Evolutionary conservation across 1,284 basidiomycete genomes (phyloP).

Genomic region (Fomitopsis schrenkii): DNA sequence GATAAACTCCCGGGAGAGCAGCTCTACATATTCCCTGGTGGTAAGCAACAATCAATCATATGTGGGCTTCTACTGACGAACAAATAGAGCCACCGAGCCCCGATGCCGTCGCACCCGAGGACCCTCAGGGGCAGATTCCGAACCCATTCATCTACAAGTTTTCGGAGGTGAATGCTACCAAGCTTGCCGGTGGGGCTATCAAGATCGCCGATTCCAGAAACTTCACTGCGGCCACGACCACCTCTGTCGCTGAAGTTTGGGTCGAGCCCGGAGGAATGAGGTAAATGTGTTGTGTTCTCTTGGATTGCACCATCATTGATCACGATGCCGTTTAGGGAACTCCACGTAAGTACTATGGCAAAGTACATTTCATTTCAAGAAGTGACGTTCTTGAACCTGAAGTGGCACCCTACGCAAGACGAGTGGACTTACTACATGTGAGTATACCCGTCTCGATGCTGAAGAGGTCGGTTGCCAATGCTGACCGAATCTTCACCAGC

Average conservation of each 20-base stretch:
- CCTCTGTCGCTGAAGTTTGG: constrained; percentile 63
- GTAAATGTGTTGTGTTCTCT: constrained; percentile 6
- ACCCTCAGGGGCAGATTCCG: constrained; percentile 54
- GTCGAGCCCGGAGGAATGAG: constrained; percentile 63
- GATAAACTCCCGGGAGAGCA: constrained; percentile 52
- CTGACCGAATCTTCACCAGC: constrained; percentile 26
- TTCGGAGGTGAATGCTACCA: constrained; percentile 47
- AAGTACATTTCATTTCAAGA: not conserved
- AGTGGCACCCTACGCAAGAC: constrained; percentile 74
- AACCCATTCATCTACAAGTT: constrained; percentile 52
- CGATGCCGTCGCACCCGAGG: constrained; percentile 35
- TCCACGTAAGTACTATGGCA: constrained; percentile 20
- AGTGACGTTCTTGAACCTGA: constrained; percentile 20
- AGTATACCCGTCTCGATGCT: constrained; percentile 9
- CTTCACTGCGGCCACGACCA: constrained; percentile 49
- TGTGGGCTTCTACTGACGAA: not conserved
- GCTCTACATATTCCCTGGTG: constrained; percentile 64
- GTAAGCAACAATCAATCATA: constrained; percentile 27
- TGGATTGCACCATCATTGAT: not conserved
- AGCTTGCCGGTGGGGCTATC: constrained; percentile 54
- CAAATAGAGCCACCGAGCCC: constrained; percentile 30
- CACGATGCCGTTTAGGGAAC: constrained; percentile 16
- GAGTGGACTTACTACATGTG: constrained; percentile 60
- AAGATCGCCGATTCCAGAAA: constrained; percentile 60
- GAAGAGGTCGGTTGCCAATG: not conserved